Conservation (phyloP, 2,329 filamentous ascomycete species). For the Aspergillus aculeatus region DNA sequence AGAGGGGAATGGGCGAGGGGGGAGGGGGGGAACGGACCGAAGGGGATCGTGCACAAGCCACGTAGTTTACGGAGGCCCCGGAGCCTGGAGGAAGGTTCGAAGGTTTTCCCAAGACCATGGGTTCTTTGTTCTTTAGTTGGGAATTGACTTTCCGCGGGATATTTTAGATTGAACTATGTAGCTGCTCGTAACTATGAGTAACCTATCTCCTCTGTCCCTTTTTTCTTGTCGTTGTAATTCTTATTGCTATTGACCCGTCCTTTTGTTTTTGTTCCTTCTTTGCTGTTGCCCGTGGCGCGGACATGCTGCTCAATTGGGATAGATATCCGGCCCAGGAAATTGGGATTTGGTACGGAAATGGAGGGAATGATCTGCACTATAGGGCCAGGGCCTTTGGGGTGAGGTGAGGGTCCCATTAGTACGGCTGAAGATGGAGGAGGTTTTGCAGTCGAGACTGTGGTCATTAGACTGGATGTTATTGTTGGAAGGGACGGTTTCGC, state of each 20-base stretch:
- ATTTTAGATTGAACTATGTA: too few species aligned
- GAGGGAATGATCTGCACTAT: constrained; percentile 1
- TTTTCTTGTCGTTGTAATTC: neutral
- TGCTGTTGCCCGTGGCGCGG: constrained; percentile 8
- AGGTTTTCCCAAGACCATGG: neutral
- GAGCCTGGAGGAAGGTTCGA: neutral
- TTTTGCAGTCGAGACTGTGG: too few species aligned
- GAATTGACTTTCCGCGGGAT: neutral
- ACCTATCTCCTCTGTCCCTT: too few species aligned
- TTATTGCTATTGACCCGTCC: neutral
- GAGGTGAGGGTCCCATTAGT: neutral
- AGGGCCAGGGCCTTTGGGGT: neutral
- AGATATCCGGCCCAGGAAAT: neutral
- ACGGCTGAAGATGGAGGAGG: too few species aligned
- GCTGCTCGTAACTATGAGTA: too few species aligned
- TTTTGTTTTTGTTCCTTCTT: neutral
- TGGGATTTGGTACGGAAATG: neutral
- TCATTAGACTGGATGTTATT: too few species aligned
- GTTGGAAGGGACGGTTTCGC: too few species aligned
- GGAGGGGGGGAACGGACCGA: neutral
- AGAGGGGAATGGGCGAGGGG: too few species aligned
- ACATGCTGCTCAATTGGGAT: constrained; percentile 16
- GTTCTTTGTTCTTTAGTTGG: neutral
- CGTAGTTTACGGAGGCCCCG: neutral
- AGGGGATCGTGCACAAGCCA: neutral